Base-by-base conservation (phyloP, 1,284 basidiomycete genomes). In the Tremellales sp. region DNA sequence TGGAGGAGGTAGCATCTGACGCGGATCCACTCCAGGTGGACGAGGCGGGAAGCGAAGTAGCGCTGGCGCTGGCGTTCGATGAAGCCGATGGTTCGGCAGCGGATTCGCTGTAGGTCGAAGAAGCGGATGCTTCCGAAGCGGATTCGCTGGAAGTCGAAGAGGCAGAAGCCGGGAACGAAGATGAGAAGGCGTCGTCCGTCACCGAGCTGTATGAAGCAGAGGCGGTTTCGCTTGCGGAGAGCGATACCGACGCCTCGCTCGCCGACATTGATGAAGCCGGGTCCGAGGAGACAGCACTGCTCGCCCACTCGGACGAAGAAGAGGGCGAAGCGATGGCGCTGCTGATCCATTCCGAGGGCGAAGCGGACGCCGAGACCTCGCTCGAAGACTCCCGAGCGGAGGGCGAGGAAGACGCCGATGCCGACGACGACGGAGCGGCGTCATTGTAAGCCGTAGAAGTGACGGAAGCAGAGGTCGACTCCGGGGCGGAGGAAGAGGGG, bases 81-180 rank as follows among this genome's bases (percentile, higher is more conserved):
- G 33, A 17, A 17, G 33, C 33, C 15, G 33, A 36, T n/a, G 33
- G 15, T 36, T 36, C 33, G 33, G 13, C 19, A 7, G 19, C 15
- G 33, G 33, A 36, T 36, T 36, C 33, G 33, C 15, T n/a, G 33
- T 36, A 36, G 5, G 49, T 29, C 11, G 36, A 48, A 2, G 47
- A 25, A 17, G 35, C 33, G 3, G 46, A 27, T 3, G 50, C 15
- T 8, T 43, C 42, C n/a, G 59, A 45, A 13, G 48, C 41, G 36
- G 54, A 45, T 19, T 43, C 26, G 48, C 60, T 56, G 31, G 72
- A 70, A 46, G 66, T 68, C 31, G 68, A 71, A 47, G 64, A 64
- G 21, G 57, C 48, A 52, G 42, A 40, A 23, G 41, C 23, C 17
- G 43, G 25, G 35, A 46, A 10, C 40, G 70, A 75, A 24, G 61